Conservation (phyloP, 495 filamentous ascomycete genomes). For the Umbilicaria muhlenbergii region DNA sequence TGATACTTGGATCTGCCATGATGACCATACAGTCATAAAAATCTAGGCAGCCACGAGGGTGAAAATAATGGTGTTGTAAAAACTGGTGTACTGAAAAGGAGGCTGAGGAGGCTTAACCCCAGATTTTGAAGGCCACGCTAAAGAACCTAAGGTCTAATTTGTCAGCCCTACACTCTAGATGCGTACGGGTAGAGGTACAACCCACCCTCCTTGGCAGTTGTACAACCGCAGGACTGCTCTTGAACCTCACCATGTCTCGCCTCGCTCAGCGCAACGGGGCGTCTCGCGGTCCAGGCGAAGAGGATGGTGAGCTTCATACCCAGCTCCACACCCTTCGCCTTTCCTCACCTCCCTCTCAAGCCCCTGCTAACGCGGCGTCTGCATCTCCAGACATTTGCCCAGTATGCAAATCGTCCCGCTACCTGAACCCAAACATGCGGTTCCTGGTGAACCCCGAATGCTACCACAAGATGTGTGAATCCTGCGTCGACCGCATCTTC, state of each 20-base stretch:
- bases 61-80: slow-evolving; percentile 1
- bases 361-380: slow-evolving; percentile 5
- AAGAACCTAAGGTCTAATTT: neutral
- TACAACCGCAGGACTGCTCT: too few relatives aligned
- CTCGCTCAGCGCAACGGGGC: slow-evolving; percentile 5
- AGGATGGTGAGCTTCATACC: slow-evolving; percentile 27
- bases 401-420: slow-evolving; percentile 88
- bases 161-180: slow-evolving; percentile 3
- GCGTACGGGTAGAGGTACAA: too few relatives aligned
- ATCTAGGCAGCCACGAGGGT: slow-evolving; percentile 8
- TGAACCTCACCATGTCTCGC: slow-evolving; percentile 7
- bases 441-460: slow-evolving; percentile 96
- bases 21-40: neutral
- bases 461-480: slow-evolving; percentile 96
- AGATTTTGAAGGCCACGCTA: neutral
- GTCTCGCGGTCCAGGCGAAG: slow-evolving; percentile 24
- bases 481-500: slow-evolving; percentile 90
- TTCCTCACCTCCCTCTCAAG: neutral
- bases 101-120: neutral
- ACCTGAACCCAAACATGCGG: slow-evolving; percentile 82
- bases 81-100: slow-evolving; percentile 1
- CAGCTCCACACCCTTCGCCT: neutral
- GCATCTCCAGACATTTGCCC: slow-evolving; percentile 64
- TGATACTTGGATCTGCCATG: slow-evolving; percentile 21
- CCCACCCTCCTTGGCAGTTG: too few relatives aligned